phyloP scores from a whole-genome alignment of 331 rosid species.

The Malus hybrid region DNA sequence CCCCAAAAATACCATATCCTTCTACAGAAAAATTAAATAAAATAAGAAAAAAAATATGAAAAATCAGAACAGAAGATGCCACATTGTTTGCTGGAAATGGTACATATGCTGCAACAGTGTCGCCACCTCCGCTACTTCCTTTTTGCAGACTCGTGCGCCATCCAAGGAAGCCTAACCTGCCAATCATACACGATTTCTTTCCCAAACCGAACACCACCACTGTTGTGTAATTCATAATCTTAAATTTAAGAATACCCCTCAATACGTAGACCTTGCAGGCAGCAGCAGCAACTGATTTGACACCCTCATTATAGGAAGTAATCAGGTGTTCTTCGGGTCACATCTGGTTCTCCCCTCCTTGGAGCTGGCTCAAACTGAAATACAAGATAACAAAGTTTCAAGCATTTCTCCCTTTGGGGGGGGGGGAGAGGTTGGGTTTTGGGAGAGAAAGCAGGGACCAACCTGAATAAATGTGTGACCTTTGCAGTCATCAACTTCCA shows the following conservation, averaged over 20 bases:
- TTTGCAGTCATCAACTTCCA: slow-evolving; percentile 93
- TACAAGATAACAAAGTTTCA: background rate
- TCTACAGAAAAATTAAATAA: slow-evolving; percentile 28
- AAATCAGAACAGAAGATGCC: slow-evolving; percentile 24
- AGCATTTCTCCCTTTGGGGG: background rate
- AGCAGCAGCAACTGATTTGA: slow-evolving; percentile 27
- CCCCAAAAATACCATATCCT: slow-evolving; percentile 33
- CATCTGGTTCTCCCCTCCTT: slow-evolving; percentile 96
- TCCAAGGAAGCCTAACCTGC: slow-evolving; percentile 26
- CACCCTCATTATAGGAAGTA: slow-evolving; percentile 58
- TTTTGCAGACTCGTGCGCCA: slow-evolving; percentile 24
- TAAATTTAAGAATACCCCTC: slow-evolving; percentile 22
- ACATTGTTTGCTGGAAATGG: slow-evolving; percentile 51
- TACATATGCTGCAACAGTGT: slow-evolving; percentile 40
- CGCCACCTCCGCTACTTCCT: slow-evolving; percentile 40
- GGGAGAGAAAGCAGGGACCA: background rate
- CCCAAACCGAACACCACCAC: slow-evolving; percentile 5
- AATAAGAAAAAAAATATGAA: background rate
- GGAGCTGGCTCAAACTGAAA: slow-evolving; percentile 94
- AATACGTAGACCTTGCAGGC: slow-evolving; percentile 28
- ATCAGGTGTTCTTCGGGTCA: slow-evolving; percentile 89
- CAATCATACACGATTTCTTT: slow-evolving; percentile 12
- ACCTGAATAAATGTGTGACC: slow-evolving; percentile 95
- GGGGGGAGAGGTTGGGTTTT: too few species aligned
- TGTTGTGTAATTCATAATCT: slow-evolving; percentile 9